Evolutionary conservation across 2,329 filamentous ascomycete genomes (phyloP).

Genomic region (Emericellopsis cladophorae): DNA sequence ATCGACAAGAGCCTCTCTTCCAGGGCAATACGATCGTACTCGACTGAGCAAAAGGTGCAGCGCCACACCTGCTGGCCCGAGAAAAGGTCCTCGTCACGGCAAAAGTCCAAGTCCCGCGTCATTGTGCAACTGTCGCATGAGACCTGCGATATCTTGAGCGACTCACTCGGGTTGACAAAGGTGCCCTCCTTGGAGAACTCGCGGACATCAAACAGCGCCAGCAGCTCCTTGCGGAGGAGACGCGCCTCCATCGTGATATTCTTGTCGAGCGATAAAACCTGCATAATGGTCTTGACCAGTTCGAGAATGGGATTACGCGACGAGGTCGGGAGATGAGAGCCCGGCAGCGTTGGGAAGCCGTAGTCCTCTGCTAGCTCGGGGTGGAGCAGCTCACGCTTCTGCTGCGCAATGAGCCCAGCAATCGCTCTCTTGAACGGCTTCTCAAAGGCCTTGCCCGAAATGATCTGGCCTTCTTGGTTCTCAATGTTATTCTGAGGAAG

Average conservation of each 20-base stretch:
- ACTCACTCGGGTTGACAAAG: slow-evolving; percentile 75
- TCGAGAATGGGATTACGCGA: slow-evolving; percentile 64
- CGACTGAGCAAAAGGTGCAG: slow-evolving; percentile 62
- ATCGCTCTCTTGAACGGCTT: slow-evolving; percentile 88
- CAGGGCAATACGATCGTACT: slow-evolving; percentile 66
- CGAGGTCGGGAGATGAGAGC: slow-evolving; percentile 38
- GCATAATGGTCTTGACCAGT: slow-evolving; percentile 85
- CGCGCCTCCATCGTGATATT: slow-evolving; percentile 82
- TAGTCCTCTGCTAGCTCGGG: slow-evolving; percentile 81
- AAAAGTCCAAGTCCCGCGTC: slow-evolving; percentile 80
- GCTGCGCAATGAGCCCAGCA: slow-evolving; percentile 64
- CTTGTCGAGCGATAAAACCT: slow-evolving; percentile 82
- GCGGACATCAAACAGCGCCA: slow-evolving; percentile 82
- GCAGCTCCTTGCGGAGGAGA: slow-evolving; percentile 75
- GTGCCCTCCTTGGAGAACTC: slow-evolving; percentile 85
- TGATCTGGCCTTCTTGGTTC: slow-evolving; percentile 44
- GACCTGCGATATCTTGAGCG: slow-evolving; percentile 59
- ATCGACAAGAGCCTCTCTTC: slow-evolving; percentile 73
- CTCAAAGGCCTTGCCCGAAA: slow-evolving; percentile 73
- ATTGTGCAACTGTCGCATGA: slow-evolving; percentile 87
- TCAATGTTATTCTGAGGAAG: slow-evolving; percentile 42
- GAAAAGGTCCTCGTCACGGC: slow-evolving; percentile 74
- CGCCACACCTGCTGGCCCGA: slow-evolving; percentile 41
- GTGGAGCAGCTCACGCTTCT: slow-evolving; percentile 81
- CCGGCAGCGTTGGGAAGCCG: slow-evolving; percentile 68